Evolutionary conservation across 2,329 filamentous ascomycete species (phyloP), one percentile per base, ranked within the genome.

Genomic region (Penicillium sp.): DNA sequence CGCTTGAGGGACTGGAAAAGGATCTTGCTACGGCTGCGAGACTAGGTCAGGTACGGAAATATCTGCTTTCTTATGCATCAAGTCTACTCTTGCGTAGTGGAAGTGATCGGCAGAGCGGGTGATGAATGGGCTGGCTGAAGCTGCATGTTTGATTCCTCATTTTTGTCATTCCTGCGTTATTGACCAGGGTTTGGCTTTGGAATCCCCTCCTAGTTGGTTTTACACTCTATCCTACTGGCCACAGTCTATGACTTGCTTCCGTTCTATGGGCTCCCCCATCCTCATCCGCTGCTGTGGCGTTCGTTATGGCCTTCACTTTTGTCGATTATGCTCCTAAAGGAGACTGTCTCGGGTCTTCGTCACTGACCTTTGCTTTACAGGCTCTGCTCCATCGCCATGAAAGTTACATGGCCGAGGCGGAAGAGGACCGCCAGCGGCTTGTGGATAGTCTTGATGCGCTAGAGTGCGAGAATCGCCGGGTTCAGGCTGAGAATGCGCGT

Each of bases 301-400:
- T 52, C 54, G 62, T 63, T 55, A 62, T 61, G 56, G 50, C 58
- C 53, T 52, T 54, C 44, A 39, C 49, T 38, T 52, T 53, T 42
- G 28, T 50, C 41, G 56, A 61, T 48, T 53, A 55, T 40, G 34
- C 55, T 59, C 55, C 49, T n/a, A 55, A 44, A 31, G 51, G 53
- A 49, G 54, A 42, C 24, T 49, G 42, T 50, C 46, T 53, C 24
- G 56, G 44, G 28, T 51, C 57, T 16, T 74, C 76, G 56, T 78
- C 77, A 73, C 86, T 94, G 71, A 94, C 82, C 43, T 86, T 81
- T 70, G 74, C 79, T 44, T 70, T 85, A 49, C 83, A 97, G 93
- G 89, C 89, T 50, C 78, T 98, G 46, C 81, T 98, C 34, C 82
- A 86, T 55, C 86, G 91, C 61, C 90, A 98, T 79, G 90, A 97